phyloP scores from a whole-genome alignment of 2,329 filamentous ascomycete genomes.

The Ascochyta rabiei region DNA sequence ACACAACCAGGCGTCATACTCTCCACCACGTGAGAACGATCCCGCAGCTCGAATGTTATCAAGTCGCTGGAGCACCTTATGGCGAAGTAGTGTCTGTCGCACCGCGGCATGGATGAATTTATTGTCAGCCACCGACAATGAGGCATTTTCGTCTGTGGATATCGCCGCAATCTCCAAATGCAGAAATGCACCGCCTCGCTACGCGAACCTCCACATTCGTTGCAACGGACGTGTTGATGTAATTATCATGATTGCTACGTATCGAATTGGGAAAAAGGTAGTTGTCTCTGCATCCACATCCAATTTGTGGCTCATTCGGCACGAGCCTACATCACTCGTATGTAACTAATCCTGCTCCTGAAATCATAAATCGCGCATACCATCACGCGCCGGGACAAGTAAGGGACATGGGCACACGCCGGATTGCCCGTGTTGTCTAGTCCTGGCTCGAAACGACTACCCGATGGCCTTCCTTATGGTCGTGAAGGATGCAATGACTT shows the following conservation, averaged over 20 bases:
- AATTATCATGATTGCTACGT: background rate
- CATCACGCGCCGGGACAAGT: background rate
- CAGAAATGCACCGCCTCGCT: background rate
- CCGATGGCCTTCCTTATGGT: background rate
- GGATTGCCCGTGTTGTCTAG: conserved; percentile 11
- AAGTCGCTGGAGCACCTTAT: background rate
- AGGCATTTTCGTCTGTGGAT: conserved; percentile 7
- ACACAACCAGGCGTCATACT: background rate
- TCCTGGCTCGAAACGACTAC: background rate
- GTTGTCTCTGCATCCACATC: background rate
- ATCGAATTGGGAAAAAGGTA: background rate
- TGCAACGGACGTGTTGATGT: background rate
- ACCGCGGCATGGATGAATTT: background rate
- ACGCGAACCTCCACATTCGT: background rate
- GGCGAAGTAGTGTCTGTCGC: background rate
- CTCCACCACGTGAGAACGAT: background rate
- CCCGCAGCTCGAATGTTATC: background rate
- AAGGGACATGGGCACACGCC: background rate
- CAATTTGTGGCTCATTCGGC: background rate
- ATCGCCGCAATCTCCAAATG: conserved; percentile 8
- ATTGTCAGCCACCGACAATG: conserved; percentile 9
- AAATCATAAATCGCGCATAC: conserved; percentile 11
- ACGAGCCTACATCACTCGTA: background rate
- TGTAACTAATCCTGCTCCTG: background rate
- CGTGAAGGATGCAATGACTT: background rate